Evolutionary conservation across 192 early-diverging fungal genomes (phyloP).

Genomic region (Physocladia obscura): DNA sequence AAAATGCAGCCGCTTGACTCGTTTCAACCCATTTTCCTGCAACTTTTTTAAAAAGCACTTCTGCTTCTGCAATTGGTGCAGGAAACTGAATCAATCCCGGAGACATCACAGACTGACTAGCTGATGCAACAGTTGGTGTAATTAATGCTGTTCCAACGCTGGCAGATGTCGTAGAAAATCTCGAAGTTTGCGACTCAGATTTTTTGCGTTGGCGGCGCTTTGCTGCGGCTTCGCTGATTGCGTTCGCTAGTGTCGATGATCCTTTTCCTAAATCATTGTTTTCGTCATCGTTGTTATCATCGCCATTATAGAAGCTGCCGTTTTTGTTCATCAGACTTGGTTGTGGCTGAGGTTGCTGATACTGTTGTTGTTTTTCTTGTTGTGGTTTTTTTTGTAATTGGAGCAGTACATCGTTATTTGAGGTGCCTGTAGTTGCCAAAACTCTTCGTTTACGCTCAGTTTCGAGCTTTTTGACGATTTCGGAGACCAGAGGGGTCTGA

Average conservation of each 20-base stretch:
- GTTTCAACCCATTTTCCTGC: background rate
- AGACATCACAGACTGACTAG: too few relatives aligned
- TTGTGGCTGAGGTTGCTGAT: too few relatives aligned
- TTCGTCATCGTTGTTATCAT: background rate
- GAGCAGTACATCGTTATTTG: background rate
- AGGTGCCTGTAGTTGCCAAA: background rate
- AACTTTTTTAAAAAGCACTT: background rate
- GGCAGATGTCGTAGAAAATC: too few relatives aligned
- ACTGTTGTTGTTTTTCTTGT: background rate
- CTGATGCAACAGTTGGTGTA: background rate
- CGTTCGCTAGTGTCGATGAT: background rate
- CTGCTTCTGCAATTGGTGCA: too few relatives aligned
- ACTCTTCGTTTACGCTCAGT: constrained; percentile 11
- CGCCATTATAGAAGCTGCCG: background rate
- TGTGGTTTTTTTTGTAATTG: background rate
- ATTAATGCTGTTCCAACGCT: background rate
- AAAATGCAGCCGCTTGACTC: background rate
- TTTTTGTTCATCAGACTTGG: too few relatives aligned
- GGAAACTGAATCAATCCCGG: too few relatives aligned
- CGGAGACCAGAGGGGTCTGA: constrained; percentile 8
- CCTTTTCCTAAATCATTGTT: background rate
- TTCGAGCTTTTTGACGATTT: constrained; percentile 26
- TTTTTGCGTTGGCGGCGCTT: background rate
- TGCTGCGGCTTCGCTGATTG: constrained; percentile 8
- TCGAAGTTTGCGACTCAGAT: too few relatives aligned